Evolutionary conservation across 2,329 filamentous ascomycete species (phyloP).

Genomic region (Fusarium sp.): DNA sequence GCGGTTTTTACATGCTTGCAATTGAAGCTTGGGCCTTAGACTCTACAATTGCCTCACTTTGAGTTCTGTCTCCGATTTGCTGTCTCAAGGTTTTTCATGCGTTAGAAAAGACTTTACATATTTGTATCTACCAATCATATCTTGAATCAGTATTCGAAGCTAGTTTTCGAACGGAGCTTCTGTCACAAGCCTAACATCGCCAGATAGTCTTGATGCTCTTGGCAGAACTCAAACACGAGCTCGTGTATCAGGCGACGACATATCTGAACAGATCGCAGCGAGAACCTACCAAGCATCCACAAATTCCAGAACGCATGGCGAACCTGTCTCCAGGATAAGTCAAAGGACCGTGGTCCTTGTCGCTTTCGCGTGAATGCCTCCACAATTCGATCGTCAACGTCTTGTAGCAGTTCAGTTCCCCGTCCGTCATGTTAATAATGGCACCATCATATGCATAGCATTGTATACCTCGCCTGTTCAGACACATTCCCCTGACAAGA

Average conservation of each 20-base stretch:
- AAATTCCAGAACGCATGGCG: constrained; percentile 40
- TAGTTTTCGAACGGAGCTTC: background rate
- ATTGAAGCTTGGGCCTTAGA: constrained; percentile 30
- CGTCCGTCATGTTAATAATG: constrained; percentile 18
- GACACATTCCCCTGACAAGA: constrained; percentile 9
- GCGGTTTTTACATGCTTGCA: constrained; percentile 7
- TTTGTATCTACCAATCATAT: constrained; percentile 1
- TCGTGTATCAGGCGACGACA: constrained; percentile 32
- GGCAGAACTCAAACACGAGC: constrained; percentile 3
- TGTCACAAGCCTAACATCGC: background rate
- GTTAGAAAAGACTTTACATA: constrained; percentile 7
- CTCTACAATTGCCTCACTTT: constrained; percentile 24
- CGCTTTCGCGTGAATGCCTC: constrained; percentile 32
- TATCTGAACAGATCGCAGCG: constrained; percentile 31
- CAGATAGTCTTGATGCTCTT: constrained; percentile 18
- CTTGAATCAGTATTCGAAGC: background rate
- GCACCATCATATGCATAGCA: constrained; percentile 29
- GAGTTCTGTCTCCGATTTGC: constrained; percentile 19
- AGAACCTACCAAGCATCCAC: constrained; percentile 25
- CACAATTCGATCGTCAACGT: constrained; percentile 32
- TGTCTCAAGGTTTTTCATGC: constrained; percentile 25
- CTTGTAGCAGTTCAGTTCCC: constrained; percentile 5
- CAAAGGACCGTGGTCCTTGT: constrained; percentile 27
- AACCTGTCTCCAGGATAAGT: constrained; percentile 25
- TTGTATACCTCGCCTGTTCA: constrained; percentile 9